These are phyloP conservation scores for Scheffersomyces titani DNA, from an alignment of 1,139 yeast genomes.

Conservation along the genomic window DNA sequence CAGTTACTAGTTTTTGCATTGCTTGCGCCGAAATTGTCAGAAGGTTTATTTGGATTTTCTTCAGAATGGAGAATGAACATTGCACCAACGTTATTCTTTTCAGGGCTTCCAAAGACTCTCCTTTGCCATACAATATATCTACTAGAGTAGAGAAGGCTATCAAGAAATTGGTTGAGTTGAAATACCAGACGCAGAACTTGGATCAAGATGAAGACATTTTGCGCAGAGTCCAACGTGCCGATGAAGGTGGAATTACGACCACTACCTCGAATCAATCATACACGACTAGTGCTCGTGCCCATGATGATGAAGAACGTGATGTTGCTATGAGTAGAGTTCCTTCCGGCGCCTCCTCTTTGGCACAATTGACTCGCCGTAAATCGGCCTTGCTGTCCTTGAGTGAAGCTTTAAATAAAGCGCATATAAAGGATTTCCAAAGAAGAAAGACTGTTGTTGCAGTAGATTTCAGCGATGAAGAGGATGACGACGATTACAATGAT, in stretches of 20 bases:
- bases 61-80: conserved; percentile 96
- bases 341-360: conserved; percentile 7
- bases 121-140: conserved; percentile 71
- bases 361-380: conserved; percentile 24
- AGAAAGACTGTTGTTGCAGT: conserved; percentile 37
- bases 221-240: neutral
- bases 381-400: conserved; percentile 49
- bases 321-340: conserved; percentile 9
- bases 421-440: conserved; percentile 86
- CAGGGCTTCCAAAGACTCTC: conserved; percentile 84
- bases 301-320: conserved; percentile 13
- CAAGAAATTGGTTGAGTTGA: conserved; percentile 38
- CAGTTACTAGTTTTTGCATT: conserved; percentile 81
- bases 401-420: conserved; percentile 74
- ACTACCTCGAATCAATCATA: neutral
- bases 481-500: conserved; percentile 40
- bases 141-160: conserved; percentile 40
- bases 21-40: conserved; percentile 81
- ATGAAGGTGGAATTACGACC: conserved; percentile 2
- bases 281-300: neutral
- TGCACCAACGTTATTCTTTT: conserved; percentile 82
- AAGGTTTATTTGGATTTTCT: conserved; percentile 83
- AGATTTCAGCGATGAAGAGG: conserved; percentile 43
- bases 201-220: neutral
- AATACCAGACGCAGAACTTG: conserved; percentile 18